Evolutionary conservation across 805 yeast genomes (phyloP).

Genomic region (Starmerella apicola): DNA sequence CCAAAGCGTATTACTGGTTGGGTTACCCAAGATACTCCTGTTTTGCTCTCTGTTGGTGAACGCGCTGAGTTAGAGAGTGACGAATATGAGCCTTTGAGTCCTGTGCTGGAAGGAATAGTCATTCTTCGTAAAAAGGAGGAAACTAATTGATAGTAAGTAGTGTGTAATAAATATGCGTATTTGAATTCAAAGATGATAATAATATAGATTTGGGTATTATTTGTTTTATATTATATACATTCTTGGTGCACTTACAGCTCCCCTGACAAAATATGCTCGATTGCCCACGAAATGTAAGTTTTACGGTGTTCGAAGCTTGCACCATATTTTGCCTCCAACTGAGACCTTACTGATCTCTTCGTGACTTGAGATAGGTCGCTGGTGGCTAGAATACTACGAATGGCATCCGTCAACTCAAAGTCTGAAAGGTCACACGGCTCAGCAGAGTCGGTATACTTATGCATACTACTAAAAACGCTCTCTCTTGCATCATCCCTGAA

Average conservation of each 20-base stretch:
- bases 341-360: constrained; percentile 28
- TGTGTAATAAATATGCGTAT: too few relatives aligned
- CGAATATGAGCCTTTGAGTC: constrained; percentile 72
- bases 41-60: constrained; percentile 82
- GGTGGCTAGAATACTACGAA: constrained; percentile 28
- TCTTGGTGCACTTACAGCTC: too few relatives aligned
- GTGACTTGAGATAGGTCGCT: constrained; percentile 31
- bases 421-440: constrained; percentile 27
- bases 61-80: constrained; percentile 94
- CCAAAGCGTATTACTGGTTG: constrained; percentile 99
- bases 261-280: constrained; percentile 31
- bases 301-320: constrained; percentile 25
- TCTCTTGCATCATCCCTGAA: constrained; percentile 5
- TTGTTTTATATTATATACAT: too few relatives aligned
- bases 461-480: neutral
- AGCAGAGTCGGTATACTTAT: neutral
- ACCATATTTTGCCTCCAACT: constrained; percentile 29
- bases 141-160: too few relatives aligned
- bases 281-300: constrained; percentile 31
- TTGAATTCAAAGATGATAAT: too few relatives aligned
- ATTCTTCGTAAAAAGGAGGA: constrained; percentile 80
- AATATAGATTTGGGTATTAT: too few relatives aligned
- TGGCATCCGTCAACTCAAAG: constrained; percentile 27
- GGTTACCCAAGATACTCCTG: constrained; percentile 99
- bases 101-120: constrained; percentile 84